Percentiles rank a stretch among this genome's conserved stretches.
phyloP scores from a whole-genome alignment of 139 green algal species.

The Dunaliella primolecta region DNA sequence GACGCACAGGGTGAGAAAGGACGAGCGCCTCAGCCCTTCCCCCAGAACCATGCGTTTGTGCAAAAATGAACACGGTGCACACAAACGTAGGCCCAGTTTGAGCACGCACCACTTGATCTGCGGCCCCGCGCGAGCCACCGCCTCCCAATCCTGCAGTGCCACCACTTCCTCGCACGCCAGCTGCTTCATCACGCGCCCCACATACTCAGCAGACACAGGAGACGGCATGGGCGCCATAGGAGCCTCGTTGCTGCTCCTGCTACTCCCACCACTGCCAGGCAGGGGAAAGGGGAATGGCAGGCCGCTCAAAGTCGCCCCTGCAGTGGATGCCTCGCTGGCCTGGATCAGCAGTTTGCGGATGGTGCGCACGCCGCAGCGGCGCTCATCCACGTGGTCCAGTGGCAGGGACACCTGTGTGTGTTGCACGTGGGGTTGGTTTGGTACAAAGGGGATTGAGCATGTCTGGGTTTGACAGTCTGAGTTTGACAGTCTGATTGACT shows the following conservation, averaged over 20 bases:
- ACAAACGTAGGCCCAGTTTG: too few relatives aligned
- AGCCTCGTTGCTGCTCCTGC: not conserved
- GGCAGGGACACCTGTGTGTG: constrained; percentile 8
- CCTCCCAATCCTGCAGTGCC: constrained; percentile 57
- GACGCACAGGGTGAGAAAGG: too few relatives aligned
- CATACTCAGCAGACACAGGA: constrained; percentile 12
- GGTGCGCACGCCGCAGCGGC: constrained; percentile 25
- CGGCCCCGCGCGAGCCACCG: constrained; percentile 14
- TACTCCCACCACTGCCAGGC: not conserved
- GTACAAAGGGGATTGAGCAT: too few relatives aligned
- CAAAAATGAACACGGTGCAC: too few relatives aligned
- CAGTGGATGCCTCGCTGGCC: too few relatives aligned
- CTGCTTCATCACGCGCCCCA: constrained; percentile 25
- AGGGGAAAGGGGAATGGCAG: too few relatives aligned
- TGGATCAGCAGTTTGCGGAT: constrained; percentile 30
- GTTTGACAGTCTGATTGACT: too few relatives aligned
- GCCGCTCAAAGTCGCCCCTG: too few relatives aligned
- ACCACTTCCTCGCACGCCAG: constrained; percentile 49
- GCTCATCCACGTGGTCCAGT: not conserved
- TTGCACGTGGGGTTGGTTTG: too few relatives aligned
- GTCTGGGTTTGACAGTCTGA: too few relatives aligned
- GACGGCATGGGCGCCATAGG: not conserved
- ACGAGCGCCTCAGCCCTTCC: too few relatives aligned
- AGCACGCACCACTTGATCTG: constrained; percentile 26
- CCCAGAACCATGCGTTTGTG: too few relatives aligned